Conservation (phyloP, 768 basidiomycete genomes). For the Auricularia cornea region DNA sequence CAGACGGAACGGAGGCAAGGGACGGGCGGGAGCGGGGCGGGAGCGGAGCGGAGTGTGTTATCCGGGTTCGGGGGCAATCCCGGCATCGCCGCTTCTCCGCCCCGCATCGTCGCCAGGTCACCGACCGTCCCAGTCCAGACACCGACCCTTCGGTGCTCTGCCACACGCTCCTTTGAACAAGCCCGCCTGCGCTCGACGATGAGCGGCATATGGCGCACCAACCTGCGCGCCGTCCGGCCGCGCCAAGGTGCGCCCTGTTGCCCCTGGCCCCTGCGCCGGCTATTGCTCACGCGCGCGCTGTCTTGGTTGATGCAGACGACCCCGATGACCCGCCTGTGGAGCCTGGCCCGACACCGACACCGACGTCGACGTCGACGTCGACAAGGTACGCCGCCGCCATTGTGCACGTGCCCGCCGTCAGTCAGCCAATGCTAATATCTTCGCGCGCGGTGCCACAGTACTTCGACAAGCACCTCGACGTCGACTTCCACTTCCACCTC, state of each 20-base stretch:
- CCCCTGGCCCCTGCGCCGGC: too few relatives aligned
- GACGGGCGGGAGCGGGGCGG: too few relatives aligned
- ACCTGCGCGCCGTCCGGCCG: conserved; percentile 47
- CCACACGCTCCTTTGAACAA: conserved; percentile 31
- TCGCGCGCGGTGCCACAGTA: too few relatives aligned
- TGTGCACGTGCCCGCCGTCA: too few relatives aligned
- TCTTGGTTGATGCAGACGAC: conserved; percentile 14
- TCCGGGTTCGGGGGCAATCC: too few relatives aligned
- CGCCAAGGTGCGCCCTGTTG: background rate
- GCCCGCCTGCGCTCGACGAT: conserved; percentile 50
- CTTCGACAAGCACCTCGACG: too few relatives aligned
- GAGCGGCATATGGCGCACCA: conserved; percentile 60
- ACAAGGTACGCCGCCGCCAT: too few relatives aligned
- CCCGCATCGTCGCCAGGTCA: background rate
- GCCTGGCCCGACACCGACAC: conserved; percentile 60
- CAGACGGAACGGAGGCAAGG: too few relatives aligned
- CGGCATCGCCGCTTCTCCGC: too few relatives aligned
- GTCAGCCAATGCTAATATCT: too few relatives aligned
- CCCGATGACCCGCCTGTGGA: conserved; percentile 41
- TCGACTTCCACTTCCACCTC: conserved; percentile 54
- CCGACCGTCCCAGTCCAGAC: conserved; percentile 3
- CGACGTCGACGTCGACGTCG: conserved; percentile 53
- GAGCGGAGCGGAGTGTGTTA: too few relatives aligned
- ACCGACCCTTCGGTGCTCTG: conserved; percentile 17
- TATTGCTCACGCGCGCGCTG: background rate